Conservation (phyloP, 1,284 basidiomycete species). For the Albatrellus sp. region DNA sequence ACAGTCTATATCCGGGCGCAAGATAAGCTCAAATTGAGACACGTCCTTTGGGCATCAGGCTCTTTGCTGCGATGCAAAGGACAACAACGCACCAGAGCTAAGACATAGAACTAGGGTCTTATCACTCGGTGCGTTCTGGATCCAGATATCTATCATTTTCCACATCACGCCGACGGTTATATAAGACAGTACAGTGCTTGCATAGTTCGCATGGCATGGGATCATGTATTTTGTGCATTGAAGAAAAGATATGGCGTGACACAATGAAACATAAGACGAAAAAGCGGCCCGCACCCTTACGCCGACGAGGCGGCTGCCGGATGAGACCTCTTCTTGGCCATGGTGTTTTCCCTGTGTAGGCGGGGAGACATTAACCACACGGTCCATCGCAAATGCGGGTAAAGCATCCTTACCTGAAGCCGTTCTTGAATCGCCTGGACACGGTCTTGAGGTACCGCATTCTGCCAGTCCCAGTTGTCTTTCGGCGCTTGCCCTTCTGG, state of each 20-base stretch:
- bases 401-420: slow-evolving; percentile 61
- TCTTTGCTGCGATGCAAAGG: too few species aligned
- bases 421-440: slow-evolving; percentile 94
- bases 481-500: slow-evolving; percentile 97
- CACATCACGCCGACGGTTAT: background rate
- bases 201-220: slow-evolving; percentile 19
- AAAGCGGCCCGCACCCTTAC: slow-evolving; percentile 17
- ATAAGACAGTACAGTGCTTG: slow-evolving; percentile 1
- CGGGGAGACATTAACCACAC: background rate
- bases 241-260: slow-evolving; percentile 14
- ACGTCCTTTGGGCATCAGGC: too few species aligned
- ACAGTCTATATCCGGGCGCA: too few species aligned
- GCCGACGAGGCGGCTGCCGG: slow-evolving; percentile 13
- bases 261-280: slow-evolving; percentile 18
- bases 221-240: slow-evolving; percentile 24
- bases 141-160: background rate
- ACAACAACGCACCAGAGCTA: too few species aligned
- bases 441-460: slow-evolving; percentile 93
- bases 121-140: background rate
- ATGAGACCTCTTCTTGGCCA: slow-evolving; percentile 42
- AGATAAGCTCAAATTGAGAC: too few species aligned
- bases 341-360: slow-evolving; percentile 64
- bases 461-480: slow-evolving; percentile 95
- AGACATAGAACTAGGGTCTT: too few species aligned
- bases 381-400: slow-evolving; percentile 8